Evolutionary conservation across 2,329 filamentous ascomycete species (phyloP), one percentile per base, ranked within the genome.

Genomic region (Aspergillus tubingensis): DNA sequence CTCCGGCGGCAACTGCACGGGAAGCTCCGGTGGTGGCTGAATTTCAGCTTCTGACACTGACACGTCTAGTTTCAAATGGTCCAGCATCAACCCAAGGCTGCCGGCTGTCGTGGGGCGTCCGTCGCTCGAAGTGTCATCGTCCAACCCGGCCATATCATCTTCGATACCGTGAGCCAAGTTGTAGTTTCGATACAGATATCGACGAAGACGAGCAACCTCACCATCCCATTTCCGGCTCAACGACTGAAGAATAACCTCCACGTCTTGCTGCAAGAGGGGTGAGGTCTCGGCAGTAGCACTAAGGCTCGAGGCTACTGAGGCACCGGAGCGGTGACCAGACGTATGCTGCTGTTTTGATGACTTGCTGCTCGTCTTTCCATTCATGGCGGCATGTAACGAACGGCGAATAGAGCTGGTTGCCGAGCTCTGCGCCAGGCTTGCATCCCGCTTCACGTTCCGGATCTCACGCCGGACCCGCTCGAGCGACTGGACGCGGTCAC

Each of bases 401-500:
- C 79, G 77, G 53, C 78, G 79, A 50, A 82, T 71, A 5, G 78
- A 77, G 21, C 70, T 76, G 7, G 72, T 69, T 5, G 75, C 69
- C 13, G 76, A 76, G 30, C 58, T 65, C 32, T 74, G 70, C 11
- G 67, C 63, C n/a, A 66, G 59, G 59, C 57, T 67, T 8, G 63
- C 56, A 38, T 82, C 80, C 54, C 80, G 78, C 67, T 74, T 75
- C 25, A 85, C 79, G 30, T 78, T 79, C 64, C 84, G 83, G 51
- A 86, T 80, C 65, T 86, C 83, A 50, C 82, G 79, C 59, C 83
- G 82, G 3, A 85, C 82, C 64, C 80, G 83, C 62, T 86, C 85
- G 60, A 91, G 81, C 3, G 88, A 85, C 65, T 83, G 80, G 23
- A 81, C 79, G 50, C 88, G 82, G 62, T 89, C 87, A 63, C 84